Evolutionary conservation across 495 filamentous ascomycete genomes (phyloP).

Genomic region (Podospora conica): DNA sequence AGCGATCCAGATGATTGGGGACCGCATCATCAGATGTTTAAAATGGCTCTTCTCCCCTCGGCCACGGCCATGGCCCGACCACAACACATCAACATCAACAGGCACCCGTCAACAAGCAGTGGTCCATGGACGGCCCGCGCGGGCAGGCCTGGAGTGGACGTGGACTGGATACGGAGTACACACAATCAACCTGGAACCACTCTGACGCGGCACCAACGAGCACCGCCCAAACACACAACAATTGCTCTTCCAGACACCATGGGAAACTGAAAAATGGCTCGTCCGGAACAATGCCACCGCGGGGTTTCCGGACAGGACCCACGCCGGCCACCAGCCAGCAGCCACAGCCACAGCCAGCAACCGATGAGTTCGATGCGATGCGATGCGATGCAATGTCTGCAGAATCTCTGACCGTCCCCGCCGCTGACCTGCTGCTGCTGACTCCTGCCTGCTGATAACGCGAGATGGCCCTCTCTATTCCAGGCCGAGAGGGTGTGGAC

Average conservation of each 20-base stretch:
- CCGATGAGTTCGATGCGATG: too few species aligned
- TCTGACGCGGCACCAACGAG: not conserved
- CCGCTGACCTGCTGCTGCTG: not conserved
- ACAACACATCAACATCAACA: not conserved
- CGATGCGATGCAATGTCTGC: too few species aligned
- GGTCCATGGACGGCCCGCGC: too few species aligned
- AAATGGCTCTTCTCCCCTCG: conserved; percentile 7
- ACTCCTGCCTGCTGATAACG: not conserved
- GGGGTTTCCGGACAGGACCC: not conserved
- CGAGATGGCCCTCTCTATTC: too few species aligned
- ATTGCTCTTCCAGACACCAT: not conserved
- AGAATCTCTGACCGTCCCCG: too few species aligned
- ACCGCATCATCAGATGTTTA: conserved; percentile 2
- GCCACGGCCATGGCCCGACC: not conserved
- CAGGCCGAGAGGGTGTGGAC: not conserved
- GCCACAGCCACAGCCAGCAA: too few species aligned
- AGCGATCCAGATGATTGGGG: not conserved
- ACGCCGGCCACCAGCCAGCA: not conserved
- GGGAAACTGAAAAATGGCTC: conserved; percentile 5
- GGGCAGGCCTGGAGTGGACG: not conserved
- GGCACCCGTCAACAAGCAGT: not conserved
- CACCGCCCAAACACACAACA: not conserved
- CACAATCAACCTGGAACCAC: not conserved
- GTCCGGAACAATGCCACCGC: conserved; percentile 1
- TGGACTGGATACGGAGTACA: not conserved